Evolutionary conservation across 73 alveolate genomes (phyloP).

Genomic region (Chromera velia): DNA sequence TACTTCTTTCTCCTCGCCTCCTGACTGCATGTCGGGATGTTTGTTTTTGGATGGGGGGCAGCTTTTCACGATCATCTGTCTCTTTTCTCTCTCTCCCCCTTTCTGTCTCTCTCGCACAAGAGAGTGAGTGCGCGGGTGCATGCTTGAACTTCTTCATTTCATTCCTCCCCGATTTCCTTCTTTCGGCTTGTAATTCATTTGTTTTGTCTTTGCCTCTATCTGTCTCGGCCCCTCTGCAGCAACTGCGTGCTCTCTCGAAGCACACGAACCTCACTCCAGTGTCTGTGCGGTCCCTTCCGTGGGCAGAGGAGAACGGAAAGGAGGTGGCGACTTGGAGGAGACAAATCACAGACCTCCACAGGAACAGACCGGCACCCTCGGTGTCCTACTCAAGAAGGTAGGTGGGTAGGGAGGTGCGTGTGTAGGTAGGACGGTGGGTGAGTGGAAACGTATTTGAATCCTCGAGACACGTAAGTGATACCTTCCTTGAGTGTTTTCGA

Average conservation of each 20-base stretch:
- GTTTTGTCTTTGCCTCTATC: too few species aligned
- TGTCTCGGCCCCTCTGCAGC: too few species aligned
- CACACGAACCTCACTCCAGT: neutral
- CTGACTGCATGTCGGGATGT: too few species aligned
- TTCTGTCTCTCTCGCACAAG: too few species aligned
- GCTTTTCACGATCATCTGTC: too few species aligned
- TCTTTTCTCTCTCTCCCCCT: too few species aligned
- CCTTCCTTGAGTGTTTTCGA: neutral
- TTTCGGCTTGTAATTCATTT: too few species aligned
- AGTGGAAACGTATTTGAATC: neutral
- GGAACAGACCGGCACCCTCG: slow-evolving; percentile 52
- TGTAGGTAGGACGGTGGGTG: neutral
- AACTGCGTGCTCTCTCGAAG: slow-evolving; percentile 26
- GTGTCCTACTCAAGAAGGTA: slow-evolving; percentile 44
- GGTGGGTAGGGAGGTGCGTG: neutral
- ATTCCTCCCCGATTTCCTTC: too few species aligned
- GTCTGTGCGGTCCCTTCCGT: slow-evolving; percentile 43
- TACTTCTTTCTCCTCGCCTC: too few species aligned
- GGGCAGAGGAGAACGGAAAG: slow-evolving; percentile 54
- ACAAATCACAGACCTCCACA: slow-evolving; percentile 32
- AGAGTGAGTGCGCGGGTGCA: neutral
- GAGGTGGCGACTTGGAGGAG: slow-evolving; percentile 24
- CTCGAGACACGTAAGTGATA: neutral
- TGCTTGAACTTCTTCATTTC: neutral
- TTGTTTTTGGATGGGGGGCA: too few species aligned